phyloP scores from a whole-genome alignment of 129 eudicot species.

The Artemisia argyi region DNA sequence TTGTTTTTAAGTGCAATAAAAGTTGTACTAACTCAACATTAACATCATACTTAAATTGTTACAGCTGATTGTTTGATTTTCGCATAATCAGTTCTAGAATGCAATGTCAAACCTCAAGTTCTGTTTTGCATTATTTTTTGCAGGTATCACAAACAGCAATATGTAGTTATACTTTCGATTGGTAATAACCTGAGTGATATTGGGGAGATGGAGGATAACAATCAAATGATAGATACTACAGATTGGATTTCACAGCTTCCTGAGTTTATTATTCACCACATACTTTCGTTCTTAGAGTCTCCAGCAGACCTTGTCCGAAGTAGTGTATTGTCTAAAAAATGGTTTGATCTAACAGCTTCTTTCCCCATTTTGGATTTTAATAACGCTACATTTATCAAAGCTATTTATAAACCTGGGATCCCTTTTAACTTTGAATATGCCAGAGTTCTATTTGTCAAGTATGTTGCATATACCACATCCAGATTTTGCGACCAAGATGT shows the following conservation, averaged over 20 bases:
- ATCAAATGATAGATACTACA: background rate
- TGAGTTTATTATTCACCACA: background rate
- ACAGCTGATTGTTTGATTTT: too few relatives aligned
- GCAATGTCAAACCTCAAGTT: too few relatives aligned
- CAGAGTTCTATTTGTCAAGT: background rate
- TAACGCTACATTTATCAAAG: background rate
- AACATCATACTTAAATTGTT: too few relatives aligned
- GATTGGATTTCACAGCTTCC: background rate
- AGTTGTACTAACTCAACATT: too few relatives aligned
- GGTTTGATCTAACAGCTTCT: slow-evolving; percentile 2
- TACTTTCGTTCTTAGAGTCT: background rate
- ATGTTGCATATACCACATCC: background rate
- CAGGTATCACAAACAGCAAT: background rate
- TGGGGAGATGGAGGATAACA: background rate
- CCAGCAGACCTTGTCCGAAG: background rate
- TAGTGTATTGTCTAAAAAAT: background rate
- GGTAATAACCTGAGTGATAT: background rate
- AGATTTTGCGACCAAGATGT: background rate
- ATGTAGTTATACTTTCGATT: background rate
- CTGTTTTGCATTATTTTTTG: background rate
- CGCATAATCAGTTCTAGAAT: too few relatives aligned
- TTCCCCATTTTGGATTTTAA: background rate
- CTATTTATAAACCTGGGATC: background rate
- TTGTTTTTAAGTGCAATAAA: too few relatives aligned
- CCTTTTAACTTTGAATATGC: background rate